These are phyloP conservation scores for Penicillium sclerotigenum DNA, from an alignment of 2,329 filamentous ascomycete genomes.

Conservation along the genomic window DNA sequence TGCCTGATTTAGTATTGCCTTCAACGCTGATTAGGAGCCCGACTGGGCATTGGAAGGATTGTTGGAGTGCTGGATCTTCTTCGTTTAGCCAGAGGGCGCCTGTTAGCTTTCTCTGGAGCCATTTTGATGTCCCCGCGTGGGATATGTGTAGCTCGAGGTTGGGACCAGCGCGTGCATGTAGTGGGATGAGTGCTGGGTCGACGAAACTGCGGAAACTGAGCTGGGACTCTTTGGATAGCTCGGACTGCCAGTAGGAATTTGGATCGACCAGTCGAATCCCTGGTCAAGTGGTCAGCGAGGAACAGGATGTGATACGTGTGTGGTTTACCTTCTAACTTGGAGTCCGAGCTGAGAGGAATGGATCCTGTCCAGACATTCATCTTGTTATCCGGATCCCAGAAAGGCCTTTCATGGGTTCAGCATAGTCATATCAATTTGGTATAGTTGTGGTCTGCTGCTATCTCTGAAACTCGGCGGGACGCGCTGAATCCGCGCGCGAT, in stretches of 20 bases:
- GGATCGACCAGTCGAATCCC: constrained; percentile 36
- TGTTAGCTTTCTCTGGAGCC: constrained; percentile 40
- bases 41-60: constrained; percentile 38
- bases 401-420: constrained; percentile 14
- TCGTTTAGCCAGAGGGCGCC: constrained; percentile 34
- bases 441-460: constrained; percentile 1
- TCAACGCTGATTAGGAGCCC: constrained; percentile 38
- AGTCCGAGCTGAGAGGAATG: constrained; percentile 28
- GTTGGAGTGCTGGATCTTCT: constrained; percentile 29
- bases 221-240: constrained; percentile 33
- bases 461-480: constrained; percentile 10
- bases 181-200: constrained; percentile 40
- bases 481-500: constrained; percentile 19
- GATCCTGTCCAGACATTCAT: constrained; percentile 42
- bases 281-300: constrained; percentile 19
- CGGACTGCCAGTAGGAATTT: constrained; percentile 32
- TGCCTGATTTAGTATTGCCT: constrained; percentile 17
- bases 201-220: constrained; percentile 38
- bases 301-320: constrained; percentile 7
- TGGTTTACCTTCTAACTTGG: constrained; percentile 31
- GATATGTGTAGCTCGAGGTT: constrained; percentile 40
- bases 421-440: constrained; percentile 3
- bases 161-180: constrained; percentile 41
- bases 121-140: constrained; percentile 34
- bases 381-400: constrained; percentile 9